Conservation (phyloP, 1,284 basidiomycete genomes). For the Volvariella surrecta region DNA sequence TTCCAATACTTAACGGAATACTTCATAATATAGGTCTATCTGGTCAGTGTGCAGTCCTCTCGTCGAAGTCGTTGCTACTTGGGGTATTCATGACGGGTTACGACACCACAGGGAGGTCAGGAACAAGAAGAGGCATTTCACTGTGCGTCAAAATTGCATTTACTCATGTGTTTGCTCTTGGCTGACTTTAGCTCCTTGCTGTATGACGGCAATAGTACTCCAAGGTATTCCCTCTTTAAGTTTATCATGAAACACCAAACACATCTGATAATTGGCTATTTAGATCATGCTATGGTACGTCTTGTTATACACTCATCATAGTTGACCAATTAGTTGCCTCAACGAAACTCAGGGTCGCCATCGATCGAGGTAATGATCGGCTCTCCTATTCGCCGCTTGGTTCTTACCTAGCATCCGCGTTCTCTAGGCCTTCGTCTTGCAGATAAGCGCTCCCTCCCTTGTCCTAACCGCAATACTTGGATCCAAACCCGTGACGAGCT, state of each 20-base stretch:
- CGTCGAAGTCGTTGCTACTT: not conserved
- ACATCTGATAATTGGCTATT: too few species aligned
- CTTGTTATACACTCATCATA: not conserved
- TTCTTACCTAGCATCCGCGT: not conserved
- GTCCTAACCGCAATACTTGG: slow-evolving; percentile 69
- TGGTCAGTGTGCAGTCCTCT: slow-evolving; percentile 15
- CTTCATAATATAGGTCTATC: slow-evolving; percentile 15
- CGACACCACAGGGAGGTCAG: slow-evolving; percentile 66
- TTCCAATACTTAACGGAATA: not conserved
- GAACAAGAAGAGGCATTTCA: slow-evolving; percentile 76
- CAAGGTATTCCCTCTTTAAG: too few species aligned
- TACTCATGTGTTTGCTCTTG: not conserved
- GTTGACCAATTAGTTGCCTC: not conserved
- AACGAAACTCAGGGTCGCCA: slow-evolving; percentile 64
- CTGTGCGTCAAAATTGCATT: slow-evolving; percentile 42
- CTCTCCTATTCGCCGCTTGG: not conserved
- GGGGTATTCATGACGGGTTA: not conserved
- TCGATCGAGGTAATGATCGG: slow-evolving; percentile 66
- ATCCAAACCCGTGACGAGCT: slow-evolving; percentile 64
- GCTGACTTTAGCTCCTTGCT: not conserved
- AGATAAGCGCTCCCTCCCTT: slow-evolving; percentile 80
- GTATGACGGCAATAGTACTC: slow-evolving; percentile 52
- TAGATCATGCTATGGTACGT: slow-evolving; percentile 82
- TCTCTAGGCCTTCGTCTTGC: slow-evolving; percentile 70
- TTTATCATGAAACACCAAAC: too few species aligned